Evolutionary conservation across 2,329 filamentous ascomycete species (phyloP).

Genomic region (Magnaporthiopsis incrustans): DNA sequence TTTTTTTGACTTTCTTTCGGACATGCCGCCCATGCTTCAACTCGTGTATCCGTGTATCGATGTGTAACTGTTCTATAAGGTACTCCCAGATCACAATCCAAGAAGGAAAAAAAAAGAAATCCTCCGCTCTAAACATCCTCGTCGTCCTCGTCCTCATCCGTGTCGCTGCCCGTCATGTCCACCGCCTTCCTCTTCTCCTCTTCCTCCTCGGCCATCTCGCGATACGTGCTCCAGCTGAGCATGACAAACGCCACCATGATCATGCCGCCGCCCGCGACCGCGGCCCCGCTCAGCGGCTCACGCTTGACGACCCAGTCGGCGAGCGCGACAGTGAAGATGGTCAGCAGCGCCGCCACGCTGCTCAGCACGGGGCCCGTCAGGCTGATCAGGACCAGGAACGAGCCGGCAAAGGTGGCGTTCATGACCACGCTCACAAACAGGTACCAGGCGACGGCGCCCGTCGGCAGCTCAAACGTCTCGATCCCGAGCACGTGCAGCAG

Average conservation of each 20-base stretch:
- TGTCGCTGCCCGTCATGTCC: conserved; percentile 29
- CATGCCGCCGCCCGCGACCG: conserved; percentile 72
- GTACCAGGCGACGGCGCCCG: conserved; percentile 69
- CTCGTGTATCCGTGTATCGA: background rate
- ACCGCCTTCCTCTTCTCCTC: conserved; percentile 50
- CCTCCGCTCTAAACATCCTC: conserved; percentile 4
- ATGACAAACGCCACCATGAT: conserved; percentile 86
- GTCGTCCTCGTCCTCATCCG: conserved; percentile 21
- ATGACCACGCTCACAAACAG: conserved; percentile 72
- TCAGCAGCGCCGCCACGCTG: conserved; percentile 85
- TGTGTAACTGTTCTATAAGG: background rate
- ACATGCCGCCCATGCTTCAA: background rate
- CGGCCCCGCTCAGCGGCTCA: conserved; percentile 62
- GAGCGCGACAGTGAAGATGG: conserved; percentile 92
- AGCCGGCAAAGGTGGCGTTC: conserved; percentile 88
- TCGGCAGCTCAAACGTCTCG: conserved; percentile 77
- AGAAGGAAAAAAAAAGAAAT: background rate
- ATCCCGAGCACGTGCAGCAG: conserved; percentile 70
- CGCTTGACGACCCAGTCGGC: conserved; percentile 85
- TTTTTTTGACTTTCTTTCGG: background rate
- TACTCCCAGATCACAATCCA: background rate
- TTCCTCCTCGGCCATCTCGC: conserved; percentile 83
- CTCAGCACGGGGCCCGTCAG: conserved; percentile 88
- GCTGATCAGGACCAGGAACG: conserved; percentile 86
- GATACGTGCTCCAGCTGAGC: conserved; percentile 84